Evolutionary conservation across 768 basidiomycete genomes (phyloP).

Genomic region (Phlebiopsis gigantea): DNA sequence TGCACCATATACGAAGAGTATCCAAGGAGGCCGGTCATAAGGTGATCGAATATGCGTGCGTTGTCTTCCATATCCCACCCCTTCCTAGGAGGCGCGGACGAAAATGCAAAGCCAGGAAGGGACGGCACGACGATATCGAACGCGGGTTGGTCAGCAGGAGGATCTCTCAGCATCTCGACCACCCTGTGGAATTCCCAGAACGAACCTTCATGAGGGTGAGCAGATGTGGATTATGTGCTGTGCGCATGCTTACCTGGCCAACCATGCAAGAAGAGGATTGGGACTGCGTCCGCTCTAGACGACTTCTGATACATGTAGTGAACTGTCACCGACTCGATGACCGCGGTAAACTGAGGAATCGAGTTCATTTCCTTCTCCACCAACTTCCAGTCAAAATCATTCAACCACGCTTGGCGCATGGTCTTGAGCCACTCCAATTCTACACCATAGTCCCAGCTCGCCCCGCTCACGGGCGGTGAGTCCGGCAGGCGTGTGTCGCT

Average conservation of each 20-base stretch:
- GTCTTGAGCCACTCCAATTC: constrained; percentile 11
- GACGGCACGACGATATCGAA: constrained; percentile 24
- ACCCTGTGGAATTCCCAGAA: constrained; percentile 21
- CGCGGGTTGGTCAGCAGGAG: constrained; percentile 15
- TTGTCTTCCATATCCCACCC: constrained; percentile 24
- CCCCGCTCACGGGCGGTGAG: background rate
- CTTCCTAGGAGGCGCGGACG: constrained; percentile 17
- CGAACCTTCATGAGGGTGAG: constrained; percentile 4
- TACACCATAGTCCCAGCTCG: constrained; percentile 11
- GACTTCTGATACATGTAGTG: constrained; percentile 30
- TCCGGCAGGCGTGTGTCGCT: constrained; percentile 8
- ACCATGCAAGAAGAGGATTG: constrained; percentile 27
- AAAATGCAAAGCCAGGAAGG: constrained; percentile 25
- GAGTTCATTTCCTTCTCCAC: constrained; percentile 13
- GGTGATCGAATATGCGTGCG: constrained; percentile 22
- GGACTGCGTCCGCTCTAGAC: constrained; percentile 20
- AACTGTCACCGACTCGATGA: constrained; percentile 21
- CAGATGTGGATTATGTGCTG: background rate
- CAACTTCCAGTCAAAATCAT: constrained; percentile 12
- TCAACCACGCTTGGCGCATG: constrained; percentile 7
- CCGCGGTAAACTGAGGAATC: constrained; percentile 14
- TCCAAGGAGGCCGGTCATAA: constrained; percentile 23
- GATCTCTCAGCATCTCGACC: constrained; percentile 18
- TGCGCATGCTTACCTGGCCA: constrained; percentile 12
- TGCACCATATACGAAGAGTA: constrained; percentile 20